A percentile compares a stretch with the other conserved stretches of the same genome.
phyloP scores from a whole-genome alignment of 1,139 yeast species.

The Magnusiomyces suaveolens region DNA sequence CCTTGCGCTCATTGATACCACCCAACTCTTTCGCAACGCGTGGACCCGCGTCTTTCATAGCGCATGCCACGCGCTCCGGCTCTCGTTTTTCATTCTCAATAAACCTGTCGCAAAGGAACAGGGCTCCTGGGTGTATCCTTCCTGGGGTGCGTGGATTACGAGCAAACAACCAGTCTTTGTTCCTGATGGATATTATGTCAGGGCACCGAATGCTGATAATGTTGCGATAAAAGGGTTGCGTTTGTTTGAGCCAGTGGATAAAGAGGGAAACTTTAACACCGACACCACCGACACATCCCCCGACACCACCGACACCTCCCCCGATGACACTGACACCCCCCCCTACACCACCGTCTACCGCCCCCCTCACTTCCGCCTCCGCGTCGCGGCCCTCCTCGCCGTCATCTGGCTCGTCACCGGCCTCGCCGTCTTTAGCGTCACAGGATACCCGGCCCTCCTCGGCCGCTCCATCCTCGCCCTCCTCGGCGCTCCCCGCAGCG shows the following conservation, averaged over 20 bases:
- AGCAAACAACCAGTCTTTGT: conserved; percentile 42
- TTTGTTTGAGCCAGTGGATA: conserved; percentile 75
- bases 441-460: conserved; percentile 28
- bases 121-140: too few relatives aligned
- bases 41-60: conserved; percentile 59
- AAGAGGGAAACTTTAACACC: conserved; percentile 37
- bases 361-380: conserved; percentile 63
- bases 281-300: too few relatives aligned
- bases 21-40: conserved; percentile 28
- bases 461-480: conserved; percentile 20
- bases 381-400: conserved; percentile 49
- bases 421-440: conserved; percentile 31
- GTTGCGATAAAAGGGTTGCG: conserved; percentile 49
- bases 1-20: conserved; percentile 28
- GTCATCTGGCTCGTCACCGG: conserved; percentile 67
- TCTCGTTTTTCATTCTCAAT: conserved; percentile 72
- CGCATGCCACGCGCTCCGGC: conserved; percentile 49
- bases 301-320: conserved; percentile 21
- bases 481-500: conserved; percentile 12
- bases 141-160: conserved; percentile 33
- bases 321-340: conserved; percentile 48
- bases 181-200: conserved; percentile 68
- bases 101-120: conserved; percentile 58
- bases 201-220: conserved; percentile 81
- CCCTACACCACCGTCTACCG: conserved; percentile 73